Conservation (phyloP, 73 alveolate species). For the Stentor coeruleus region DNA sequence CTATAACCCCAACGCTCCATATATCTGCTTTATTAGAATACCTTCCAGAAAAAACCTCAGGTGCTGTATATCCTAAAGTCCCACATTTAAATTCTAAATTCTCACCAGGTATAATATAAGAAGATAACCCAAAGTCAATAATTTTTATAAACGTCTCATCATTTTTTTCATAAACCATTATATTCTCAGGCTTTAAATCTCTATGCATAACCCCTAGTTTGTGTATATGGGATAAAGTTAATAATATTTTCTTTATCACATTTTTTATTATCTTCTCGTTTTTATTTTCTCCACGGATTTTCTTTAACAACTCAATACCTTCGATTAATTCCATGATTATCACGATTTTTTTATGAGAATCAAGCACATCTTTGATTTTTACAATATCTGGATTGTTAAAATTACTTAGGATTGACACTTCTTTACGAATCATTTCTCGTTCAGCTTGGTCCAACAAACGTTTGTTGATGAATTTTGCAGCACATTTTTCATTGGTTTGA, state of each 20-base stretch:
- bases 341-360: background rate
- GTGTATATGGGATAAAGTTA: background rate
- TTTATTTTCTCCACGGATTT: background rate
- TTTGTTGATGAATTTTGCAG: background rate
- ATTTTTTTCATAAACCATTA: background rate
- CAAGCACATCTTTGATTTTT: background rate
- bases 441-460: background rate
- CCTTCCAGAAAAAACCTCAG: background rate
- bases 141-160: background rate
- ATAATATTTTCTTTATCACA: background rate
- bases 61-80: constrained; percentile 7
- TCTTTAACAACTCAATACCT: no score
- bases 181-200: background rate
- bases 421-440: background rate
- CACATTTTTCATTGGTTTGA: background rate
- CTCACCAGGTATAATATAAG: background rate
- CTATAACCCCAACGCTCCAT: constrained; percentile 7
- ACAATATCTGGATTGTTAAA: background rate
- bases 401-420: background rate
- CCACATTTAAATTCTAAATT: background rate
- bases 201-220: background rate
- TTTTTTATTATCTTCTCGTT: background rate
- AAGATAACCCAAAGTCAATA: background rate
- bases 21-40: background rate
- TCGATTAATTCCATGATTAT: background rate